These are phyloP conservation scores for Solanum hybrid DNA, from an alignment of 305 asterid genomes.

Conservation along the genomic window DNA sequence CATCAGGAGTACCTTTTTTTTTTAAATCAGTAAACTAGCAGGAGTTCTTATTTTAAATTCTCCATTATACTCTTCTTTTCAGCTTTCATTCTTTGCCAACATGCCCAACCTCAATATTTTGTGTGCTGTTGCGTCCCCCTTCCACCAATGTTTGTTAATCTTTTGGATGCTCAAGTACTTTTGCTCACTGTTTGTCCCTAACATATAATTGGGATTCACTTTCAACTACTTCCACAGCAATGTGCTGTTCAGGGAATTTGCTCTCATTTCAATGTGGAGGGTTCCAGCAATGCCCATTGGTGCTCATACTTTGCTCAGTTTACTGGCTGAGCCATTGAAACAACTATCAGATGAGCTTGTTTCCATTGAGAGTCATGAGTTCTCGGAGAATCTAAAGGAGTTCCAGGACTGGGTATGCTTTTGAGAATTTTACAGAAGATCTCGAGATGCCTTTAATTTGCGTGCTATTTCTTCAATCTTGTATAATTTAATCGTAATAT, in stretches of 20 bases:
- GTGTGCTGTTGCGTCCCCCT: not conserved
- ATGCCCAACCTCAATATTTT: not conserved
- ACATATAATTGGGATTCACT: slow-evolving; percentile 8
- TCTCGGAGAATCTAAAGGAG: slow-evolving; percentile 70
- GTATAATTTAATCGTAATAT: slow-evolving; percentile 8
- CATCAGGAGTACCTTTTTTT: not conserved
- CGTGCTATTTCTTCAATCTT: slow-evolving; percentile 1
- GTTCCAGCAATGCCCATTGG: slow-evolving; percentile 90
- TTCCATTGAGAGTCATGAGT: slow-evolving; percentile 46
- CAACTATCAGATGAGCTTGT: slow-evolving; percentile 55
- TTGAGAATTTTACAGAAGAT: slow-evolving; percentile 5
- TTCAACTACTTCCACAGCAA: slow-evolving; percentile 50
- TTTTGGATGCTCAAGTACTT: slow-evolving; percentile 1
- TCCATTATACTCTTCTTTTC: not conserved
- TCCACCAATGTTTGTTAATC: not conserved
- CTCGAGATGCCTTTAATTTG: not conserved
- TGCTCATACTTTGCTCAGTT: slow-evolving; percentile 86
- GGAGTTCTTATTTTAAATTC: not conserved
- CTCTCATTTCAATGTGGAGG: slow-evolving; percentile 98
- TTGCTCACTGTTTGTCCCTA: not conserved
- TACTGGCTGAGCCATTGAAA: slow-evolving; percentile 97
- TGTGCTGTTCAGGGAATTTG: slow-evolving; percentile 88
- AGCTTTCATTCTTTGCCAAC: not conserved
- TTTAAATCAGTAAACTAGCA: not conserved
- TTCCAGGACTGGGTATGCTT: slow-evolving; percentile 91